Base-by-base conservation (phyloP, 2,329 filamentous ascomycete genomes). In the Cytospora chrysosperma region DNA sequence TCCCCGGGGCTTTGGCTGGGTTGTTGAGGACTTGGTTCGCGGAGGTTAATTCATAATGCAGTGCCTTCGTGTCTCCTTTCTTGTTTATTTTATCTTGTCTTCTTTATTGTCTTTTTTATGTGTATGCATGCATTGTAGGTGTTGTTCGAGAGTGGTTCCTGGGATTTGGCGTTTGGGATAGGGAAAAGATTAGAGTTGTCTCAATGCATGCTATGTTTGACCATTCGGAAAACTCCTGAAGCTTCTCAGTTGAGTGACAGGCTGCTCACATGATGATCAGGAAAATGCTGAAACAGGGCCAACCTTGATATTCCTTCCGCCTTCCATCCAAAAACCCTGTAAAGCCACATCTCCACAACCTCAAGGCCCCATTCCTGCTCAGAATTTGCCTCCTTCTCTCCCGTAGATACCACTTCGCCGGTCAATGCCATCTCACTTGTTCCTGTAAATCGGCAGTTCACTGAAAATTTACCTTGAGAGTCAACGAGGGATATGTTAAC, bases 11-110 rank as follows among this genome's bases (percentile, higher is more conserved):
- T 51, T 76, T 99, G 76, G 91, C 93, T 17, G 91, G 91, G 30
- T 84, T 97, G 69, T 78, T 99, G 78, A 89, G 94, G 77, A 96
- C 96, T 69, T 99, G 96, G 96, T 97, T 99, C 82, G 88, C 91
- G 0, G 86, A 89, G 75, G 85, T 89, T 13, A 82, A 83, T 69
- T 74, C 79, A 17, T 67, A 67, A 55, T 17, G 6, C 1, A 13
- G 24, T 26, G 19, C 40, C 50, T 50, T n/a, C 7, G 40, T 24
- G 2, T 40, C 17, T n/a, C 6, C 2, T 40, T 19, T 40, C 5
- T 17, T 4, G 15, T 40, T 40, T 19, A 19, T 37, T 15, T 19
- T 40, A 28, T n/a, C n/a, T n/a, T n/a, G n/a, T n/a, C 3, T n/a
- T 34, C 13, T 4, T 17, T 28, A 7, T 12, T 10, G 19, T 27